Base-by-base conservation (phyloP, 2,329 filamentous ascomycete species). In the Pseudogymnoascus sp. region DNA sequence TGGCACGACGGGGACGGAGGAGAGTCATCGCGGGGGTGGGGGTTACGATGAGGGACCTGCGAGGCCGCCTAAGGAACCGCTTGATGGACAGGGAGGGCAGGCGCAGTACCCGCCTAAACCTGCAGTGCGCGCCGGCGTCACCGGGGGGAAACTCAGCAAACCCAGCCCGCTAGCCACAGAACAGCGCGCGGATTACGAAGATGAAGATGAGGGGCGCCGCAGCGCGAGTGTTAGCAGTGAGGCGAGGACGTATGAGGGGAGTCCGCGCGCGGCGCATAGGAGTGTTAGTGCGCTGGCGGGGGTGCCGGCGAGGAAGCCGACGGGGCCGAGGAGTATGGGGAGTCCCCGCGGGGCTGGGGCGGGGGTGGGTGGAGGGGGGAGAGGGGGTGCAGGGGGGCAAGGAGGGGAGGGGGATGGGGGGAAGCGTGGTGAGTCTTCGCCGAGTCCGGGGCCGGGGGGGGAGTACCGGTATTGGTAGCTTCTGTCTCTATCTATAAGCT, bases 1-100 rank as follows among this genome's bases (percentile, higher is more conserved):
- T 35, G 67, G 66, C 9, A 74, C 71, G 3, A 72, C 67, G 35
- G 69, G 69, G 28, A 71, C 69, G 23, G 31, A 64, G 3, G 38
- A n/a, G n/a, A n/a, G n/a, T n/a, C n/a, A n/a, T n/a, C n/a, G n/a
- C n/a, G n/a, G n/a, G n/a, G n/a, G n/a, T n/a, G n/a, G n/a, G 35
- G n/a, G 17, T 17, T 23, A 36, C 4, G 35, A 62, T 13, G 68
- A 66, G 50, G 68, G 76, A 1, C 85, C 84, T 1, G 82, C 83
- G 0, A 79, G 83, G 3, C 85, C 85, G 36, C 85, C 85, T 4
- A 88, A 88, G 76, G 85, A 87, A 74, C 82, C 83, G 0, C 73
- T 87, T 0, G 82, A 81, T n/a, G n/a, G n/a, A n/a, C 79, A 80
- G 1, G 79, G 83, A 9, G 77, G 78, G 7, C 79, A 79, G 66